Conservation (phyloP, 176 grass and related monocot genomes). For the Alloteropsis semialata region DNA sequence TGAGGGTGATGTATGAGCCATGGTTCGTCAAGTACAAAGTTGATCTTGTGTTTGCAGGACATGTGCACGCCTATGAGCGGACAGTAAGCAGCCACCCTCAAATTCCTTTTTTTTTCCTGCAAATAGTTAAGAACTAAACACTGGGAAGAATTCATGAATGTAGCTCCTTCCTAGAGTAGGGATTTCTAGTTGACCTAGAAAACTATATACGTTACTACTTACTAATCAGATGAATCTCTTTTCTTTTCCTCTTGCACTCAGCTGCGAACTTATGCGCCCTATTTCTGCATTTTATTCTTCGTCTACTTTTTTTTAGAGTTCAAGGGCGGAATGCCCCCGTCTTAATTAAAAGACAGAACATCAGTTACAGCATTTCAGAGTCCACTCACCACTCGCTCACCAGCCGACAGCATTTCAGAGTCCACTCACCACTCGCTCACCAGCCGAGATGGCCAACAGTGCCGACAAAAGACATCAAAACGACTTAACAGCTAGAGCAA, state of each 20-base stretch:
- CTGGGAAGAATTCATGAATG: not conserved
- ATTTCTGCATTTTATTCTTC: not conserved
- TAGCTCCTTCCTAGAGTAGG: not conserved
- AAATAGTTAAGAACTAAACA: not conserved
- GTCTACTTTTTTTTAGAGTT: no score
- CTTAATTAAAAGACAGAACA: no score
- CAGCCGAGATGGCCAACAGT: no score
- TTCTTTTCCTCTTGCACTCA: not conserved
- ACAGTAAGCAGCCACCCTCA: conserved; percentile 48
- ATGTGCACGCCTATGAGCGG: conserved; percentile 92
- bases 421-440: no score
- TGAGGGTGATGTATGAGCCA: conserved; percentile 85
- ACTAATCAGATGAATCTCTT: not conserved
- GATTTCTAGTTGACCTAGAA: not conserved
- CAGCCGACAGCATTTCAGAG: no score
- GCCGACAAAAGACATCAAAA: no score
- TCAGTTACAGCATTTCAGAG: no score
- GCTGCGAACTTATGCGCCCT: not conserved
- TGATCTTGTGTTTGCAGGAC: conserved; percentile 76
- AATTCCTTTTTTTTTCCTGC: not conserved
- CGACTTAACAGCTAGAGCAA: no score
- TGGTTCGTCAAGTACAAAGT: conserved; percentile 97
- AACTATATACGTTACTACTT: not conserved
- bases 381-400: no score
- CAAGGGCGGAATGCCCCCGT: no score